A percentile compares a stretch with the other conserved stretches of the same genome.
These are phyloP conservation scores for Colletotrichum scovillei DNA, from an alignment of 2,329 filamentous ascomycete species.

Conservation along the genomic window DNA sequence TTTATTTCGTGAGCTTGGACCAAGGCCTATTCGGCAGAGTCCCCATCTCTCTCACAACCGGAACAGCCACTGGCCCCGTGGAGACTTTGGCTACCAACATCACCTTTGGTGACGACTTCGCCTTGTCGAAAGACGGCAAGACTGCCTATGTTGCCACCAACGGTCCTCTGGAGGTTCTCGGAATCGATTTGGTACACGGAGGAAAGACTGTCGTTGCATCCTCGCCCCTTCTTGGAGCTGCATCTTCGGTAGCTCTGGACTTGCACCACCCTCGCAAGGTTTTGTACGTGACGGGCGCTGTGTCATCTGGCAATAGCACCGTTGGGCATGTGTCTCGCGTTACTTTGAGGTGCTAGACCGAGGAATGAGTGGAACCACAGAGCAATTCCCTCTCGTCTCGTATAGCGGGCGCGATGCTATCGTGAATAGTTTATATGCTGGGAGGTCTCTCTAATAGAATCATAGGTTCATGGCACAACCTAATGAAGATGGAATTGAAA, in stretches of 20 bases:
- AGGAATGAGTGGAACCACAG: neutral
- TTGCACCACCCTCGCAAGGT: neutral
- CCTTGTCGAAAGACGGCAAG: conserved; percentile 9
- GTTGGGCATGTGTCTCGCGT: conserved; percentile 5
- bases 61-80: neutral
- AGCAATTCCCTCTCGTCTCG: neutral
- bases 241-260: conserved; percentile 2
- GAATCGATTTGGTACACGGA: neutral
- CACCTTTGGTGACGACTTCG: conserved; percentile 24
- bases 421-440: too few relatives aligned
- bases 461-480: too few relatives aligned
- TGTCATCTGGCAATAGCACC: neutral
- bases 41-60: neutral
- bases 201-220: neutral
- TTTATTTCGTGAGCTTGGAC: conserved; percentile 24
- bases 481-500: neutral
- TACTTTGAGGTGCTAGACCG: neutral
- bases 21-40: conserved; percentile 4
- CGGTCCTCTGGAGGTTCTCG: conserved; percentile 8
- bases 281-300: neutral
- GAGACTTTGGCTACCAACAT: conserved; percentile 6
- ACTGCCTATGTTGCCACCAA: conserved; percentile 17
- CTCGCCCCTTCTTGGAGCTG: neutral
- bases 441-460: too few relatives aligned
- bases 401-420: neutral